phyloP scores from a whole-genome alignment of 192 early-diverging fungal species.

The Linnemannia zychae region DNA sequence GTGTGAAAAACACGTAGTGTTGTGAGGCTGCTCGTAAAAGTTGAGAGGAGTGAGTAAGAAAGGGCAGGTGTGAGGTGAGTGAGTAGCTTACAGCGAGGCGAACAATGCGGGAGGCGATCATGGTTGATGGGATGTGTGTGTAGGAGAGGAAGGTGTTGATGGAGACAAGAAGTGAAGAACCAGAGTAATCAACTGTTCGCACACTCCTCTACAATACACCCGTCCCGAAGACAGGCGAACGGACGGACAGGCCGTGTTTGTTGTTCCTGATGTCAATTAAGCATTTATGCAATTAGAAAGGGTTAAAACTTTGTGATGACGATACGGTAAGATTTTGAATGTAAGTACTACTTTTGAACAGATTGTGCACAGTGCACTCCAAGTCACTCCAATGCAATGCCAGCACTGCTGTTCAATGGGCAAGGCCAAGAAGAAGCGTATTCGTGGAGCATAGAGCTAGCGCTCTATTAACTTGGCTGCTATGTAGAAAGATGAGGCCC shows the following conservation, averaged over 20 bases:
- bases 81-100: constrained; percentile 41
- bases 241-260: background rate
- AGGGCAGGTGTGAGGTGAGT: background rate
- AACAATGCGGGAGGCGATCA: constrained; percentile 39
- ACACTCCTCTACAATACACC: background rate
- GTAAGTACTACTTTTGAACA: no score
- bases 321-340: no score
- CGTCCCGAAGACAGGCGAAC: background rate
- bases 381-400: no score
- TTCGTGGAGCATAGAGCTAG: background rate
- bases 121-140: constrained; percentile 9
- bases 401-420: no score
- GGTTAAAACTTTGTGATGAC: no score
- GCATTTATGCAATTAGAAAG: background rate
- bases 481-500: constrained; percentile 22
- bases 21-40: background rate
- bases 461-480: constrained; percentile 27
- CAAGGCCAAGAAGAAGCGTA: constrained; percentile 19
- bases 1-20: background rate
- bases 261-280: background rate
- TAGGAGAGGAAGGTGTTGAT: background rate
- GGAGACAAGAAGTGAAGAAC: background rate
- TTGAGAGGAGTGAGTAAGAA: background rate
- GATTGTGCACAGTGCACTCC: no score
- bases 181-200: background rate